Base-by-base conservation (phyloP, 176 grass and related monocot genomes). In the Pontederia crassipes region DNA sequence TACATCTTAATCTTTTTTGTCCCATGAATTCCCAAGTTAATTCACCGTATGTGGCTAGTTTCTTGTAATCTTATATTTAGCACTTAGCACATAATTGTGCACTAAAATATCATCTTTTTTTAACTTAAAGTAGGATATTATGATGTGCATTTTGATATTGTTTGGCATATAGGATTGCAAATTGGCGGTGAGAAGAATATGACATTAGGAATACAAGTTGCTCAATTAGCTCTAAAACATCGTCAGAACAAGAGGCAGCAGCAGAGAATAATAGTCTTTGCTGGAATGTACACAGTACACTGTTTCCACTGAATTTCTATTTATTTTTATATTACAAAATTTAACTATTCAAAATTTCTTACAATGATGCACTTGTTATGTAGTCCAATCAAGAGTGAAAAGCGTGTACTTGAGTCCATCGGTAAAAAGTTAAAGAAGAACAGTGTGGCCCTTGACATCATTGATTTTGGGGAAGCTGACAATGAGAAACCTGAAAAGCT, bases 361-460 rank as follows among this genome's bases (percentile, higher is more conserved):
- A 35, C 29, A 4, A 35, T 35, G 2, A 35, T 35, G 2, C 29
- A 4, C 45, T 49, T 14, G 32, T 65, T 10, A 49, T 68, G 2
- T 75, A 95, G 94, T 75, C 94, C 94, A 45, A 83, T 92, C 52
- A 83, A 83, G 62, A 78, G 92, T 2, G 88, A 98, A 64, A 85
- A 85, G 71, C 88, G 92, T 54, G 17, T 68, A 63, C 75, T 98
- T 82, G 94, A 98, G 74, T 35, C 84, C 45, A 90, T 98, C 3
- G 94, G 94, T 45, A 98, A 83, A 71, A 98, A 86, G 68, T 61
- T 98, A 54, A 98, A 98, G 73, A 98, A 98, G 77, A 98, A 89
- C 54, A 98, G 81, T 53, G 94, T 98, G 77, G 59, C 94, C 71
- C 82, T 98, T 72, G 94, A 98, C 51, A 78, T 98, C 72, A 88